These are phyloP conservation scores for Candida sp. DNA, from an alignment of 1,139 yeast species.

Conservation along the genomic window DNA sequence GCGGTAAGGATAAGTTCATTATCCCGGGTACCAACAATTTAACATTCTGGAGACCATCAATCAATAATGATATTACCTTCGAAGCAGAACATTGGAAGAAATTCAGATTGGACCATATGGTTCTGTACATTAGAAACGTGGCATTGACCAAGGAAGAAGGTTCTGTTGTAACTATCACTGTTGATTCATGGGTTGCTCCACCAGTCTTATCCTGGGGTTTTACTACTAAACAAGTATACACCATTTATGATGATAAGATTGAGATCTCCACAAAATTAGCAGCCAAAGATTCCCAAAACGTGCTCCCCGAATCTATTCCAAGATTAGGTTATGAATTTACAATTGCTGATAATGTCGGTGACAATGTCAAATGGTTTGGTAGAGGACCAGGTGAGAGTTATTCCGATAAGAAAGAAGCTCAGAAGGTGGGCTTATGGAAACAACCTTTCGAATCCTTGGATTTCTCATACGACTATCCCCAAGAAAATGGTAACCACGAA, in stretches of 20 bases:
- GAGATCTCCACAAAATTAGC: constrained; percentile 5
- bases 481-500: constrained; percentile 30
- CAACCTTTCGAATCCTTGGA: constrained; percentile 12
- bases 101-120: constrained; percentile 11
- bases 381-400: constrained; percentile 32
- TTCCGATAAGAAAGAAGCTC: constrained; percentile 24
- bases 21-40: constrained; percentile 7
- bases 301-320: constrained; percentile 11
- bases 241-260: constrained; percentile 6
- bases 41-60: constrained; percentile 27
- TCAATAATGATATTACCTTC: constrained; percentile 21
- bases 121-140: constrained; percentile 5
- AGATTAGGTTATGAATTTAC: constrained; percentile 15
- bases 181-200: constrained; percentile 10
- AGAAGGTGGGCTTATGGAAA: constrained; percentile 17
- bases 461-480: constrained; percentile 27
- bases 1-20: constrained; percentile 1
- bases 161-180: constrained; percentile 4
- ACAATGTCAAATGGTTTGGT: constrained; percentile 24
- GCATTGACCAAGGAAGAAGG: constrained; percentile 2
- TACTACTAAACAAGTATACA: constrained; percentile 7
- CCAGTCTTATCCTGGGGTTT: constrained; percentile 14
- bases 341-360: constrained; percentile 7
- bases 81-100: constrained; percentile 14
- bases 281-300: constrained; percentile 5